Evolutionary conservation across 495 filamentous ascomycete species (phyloP).

Genomic region (Xylaria curta): DNA sequence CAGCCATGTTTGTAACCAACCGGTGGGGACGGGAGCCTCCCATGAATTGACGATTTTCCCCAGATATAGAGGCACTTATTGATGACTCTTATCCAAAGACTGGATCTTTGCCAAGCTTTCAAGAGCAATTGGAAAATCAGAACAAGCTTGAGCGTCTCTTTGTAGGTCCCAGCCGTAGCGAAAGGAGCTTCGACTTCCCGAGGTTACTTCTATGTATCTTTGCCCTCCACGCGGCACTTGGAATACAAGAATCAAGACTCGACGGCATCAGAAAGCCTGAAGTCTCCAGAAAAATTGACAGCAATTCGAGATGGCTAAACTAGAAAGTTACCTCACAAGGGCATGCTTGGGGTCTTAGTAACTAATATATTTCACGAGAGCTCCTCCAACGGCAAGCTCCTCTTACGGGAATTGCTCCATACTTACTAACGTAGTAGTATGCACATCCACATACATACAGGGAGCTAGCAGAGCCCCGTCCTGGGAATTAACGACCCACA

Average conservation of each 20-base stretch:
- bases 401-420: conserved; percentile 22
- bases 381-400: conserved; percentile 27
- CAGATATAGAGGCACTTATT: background rate
- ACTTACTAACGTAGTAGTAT: conserved; percentile 23
- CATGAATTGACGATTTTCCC: conserved; percentile 13
- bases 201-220: conserved; percentile 17
- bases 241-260: conserved; percentile 8
- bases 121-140: background rate
- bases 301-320: conserved; percentile 27
- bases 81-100: background rate
- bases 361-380: conserved; percentile 25
- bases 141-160: conserved; percentile 7
- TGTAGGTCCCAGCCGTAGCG: conserved; percentile 25
- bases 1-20: conserved; percentile 32
- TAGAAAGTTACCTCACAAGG: background rate
- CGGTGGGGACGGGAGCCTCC: background rate
- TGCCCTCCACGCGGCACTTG: conserved; percentile 13
- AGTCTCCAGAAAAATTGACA: background rate
- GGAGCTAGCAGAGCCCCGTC: conserved; percentile 22
- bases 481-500: conserved; percentile 9
- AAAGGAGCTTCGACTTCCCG: conserved; percentile 8
- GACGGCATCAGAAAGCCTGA: conserved; percentile 13
- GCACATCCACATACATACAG: conserved; percentile 8
- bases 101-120: background rate
- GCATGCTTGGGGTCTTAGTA: conserved; percentile 20